Evolutionary conservation across 1,284 basidiomycete species (phyloP), one percentile per base, ranked within the genome.

Genomic region (Nidula niveotomentosa): DNA sequence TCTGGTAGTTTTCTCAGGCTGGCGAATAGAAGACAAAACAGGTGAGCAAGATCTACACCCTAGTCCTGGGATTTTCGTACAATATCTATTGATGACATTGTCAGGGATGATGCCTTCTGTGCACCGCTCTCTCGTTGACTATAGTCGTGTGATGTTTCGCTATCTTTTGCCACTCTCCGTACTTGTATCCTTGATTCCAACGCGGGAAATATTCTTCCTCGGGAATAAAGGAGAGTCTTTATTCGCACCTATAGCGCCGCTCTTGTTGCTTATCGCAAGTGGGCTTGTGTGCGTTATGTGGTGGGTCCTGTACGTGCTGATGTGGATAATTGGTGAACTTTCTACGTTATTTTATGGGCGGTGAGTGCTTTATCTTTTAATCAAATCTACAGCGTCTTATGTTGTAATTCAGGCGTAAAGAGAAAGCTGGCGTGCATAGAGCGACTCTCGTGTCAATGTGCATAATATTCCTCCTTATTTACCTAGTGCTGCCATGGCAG

Each of bases 401-500:
- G 23, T 23, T 23, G 23, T 23, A 23, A 23, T 23, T 57, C 45
- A 76, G 67, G 55, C 65, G 66, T 30, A 61, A 61, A 47, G 72
- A 73, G 56, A 75, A 78, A 44, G 61, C 67, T 15, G 67, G 73
- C 35, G 68, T 77, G 41, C 75, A 72, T 46, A 72, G 73, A 54
- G 75, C 76, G 61, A 81, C 79, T 1, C 36, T 88, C 13, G 47
- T 85, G 6, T 91, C 89, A 1, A 81, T 92, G 65, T 63, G 64
- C 5, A 51, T 87, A 12, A 76, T 95, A n/a, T 77, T 88, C 46
- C 57, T 83, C 9, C 72, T 88, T 10, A 86, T 94, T 44, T 81
- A 88, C 58, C 62, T 93, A 33, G 73, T 93, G 54, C 77, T 96
- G 17, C 95, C 96, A 0, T 94, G 93, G 81, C 94, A 97, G 70